Evolutionary conservation across 208 protist genomes (phyloP), one percentile per base, ranked within the genome.

Genomic region (Histomonas meleagridis): DNA sequence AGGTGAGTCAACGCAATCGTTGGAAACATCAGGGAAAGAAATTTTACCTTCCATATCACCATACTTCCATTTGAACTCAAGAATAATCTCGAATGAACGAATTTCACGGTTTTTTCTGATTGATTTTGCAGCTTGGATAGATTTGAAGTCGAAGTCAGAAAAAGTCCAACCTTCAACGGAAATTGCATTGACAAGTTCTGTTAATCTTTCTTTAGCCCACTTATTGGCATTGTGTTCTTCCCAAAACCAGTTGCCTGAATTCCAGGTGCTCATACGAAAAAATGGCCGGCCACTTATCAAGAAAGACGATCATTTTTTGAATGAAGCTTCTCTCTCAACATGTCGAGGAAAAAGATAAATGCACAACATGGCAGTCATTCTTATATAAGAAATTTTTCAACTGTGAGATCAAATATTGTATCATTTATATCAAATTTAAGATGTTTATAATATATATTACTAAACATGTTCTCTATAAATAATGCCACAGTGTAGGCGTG

Each of bases 11-110:
- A 43, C 46, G 46, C 46, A 40, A 55, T 86, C 76, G 9, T 86
- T 40, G n/a, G 76, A 86, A 86, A 86, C 76, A 48, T 86, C 76
- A 18, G 23, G 40, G 76, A 86, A 86, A 9, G 43, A 51, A 55
- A 86, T 55, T 46, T 86, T 86, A 18, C 76, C 76, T 86, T 86
- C 76, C 76, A 86, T 86, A 14, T 46, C 76, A n/a, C 55, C 55
- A 43, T 28, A 57, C 26, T 86, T 86, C 26, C 51, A 86, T 35
- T 86, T 86, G 76, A 40, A 86, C 46, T 86, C 76, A 35, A 86
- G 55, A 26, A 21, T 40, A 35, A 86, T 51, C 26, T 86, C 76
- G 46, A 86, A 86, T 55, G 76, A 86, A 51, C 76, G 43, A n/a
- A 86, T 86, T 55, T 86, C 76, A 18, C 43, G 4, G 76, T 86